Evolutionary conservation across 2,329 filamentous ascomycete genomes (phyloP).

Genomic region (Claviceps sp.): DNA sequence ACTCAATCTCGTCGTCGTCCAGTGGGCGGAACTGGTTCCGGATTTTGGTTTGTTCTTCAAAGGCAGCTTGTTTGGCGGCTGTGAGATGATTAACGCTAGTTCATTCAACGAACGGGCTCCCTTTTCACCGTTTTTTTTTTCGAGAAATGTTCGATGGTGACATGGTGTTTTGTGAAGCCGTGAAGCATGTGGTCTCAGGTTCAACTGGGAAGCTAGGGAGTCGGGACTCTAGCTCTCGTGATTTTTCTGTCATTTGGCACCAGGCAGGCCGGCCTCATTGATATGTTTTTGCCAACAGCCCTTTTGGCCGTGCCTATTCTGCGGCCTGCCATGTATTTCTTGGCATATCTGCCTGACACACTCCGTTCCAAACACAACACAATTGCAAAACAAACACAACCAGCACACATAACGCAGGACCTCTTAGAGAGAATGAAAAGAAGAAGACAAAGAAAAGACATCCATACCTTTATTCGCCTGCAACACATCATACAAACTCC

Average conservation of each 20-base stretch:
- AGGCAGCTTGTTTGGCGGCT: constrained; percentile 72
- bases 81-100: neutral
- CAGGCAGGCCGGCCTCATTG: too few relatives aligned
- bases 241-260: too few relatives aligned
- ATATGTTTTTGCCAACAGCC: too few relatives aligned
- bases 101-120: too few relatives aligned
- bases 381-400: neutral
- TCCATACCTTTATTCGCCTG: constrained; percentile 68
- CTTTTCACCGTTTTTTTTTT: neutral
- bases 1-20: constrained; percentile 68
- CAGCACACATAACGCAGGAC: neutral
- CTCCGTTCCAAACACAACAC: neutral
- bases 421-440: neutral
- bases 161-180: too few relatives aligned
- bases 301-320: too few relatives aligned
- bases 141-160: too few relatives aligned
- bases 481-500: constrained; percentile 58
- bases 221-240: too few relatives aligned
- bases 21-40: constrained; percentile 67
- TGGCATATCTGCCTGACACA: too few relatives aligned
- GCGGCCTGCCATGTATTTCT: too few relatives aligned
- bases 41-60: constrained; percentile 59
- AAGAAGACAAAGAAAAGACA: neutral
- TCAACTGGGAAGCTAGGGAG: too few relatives aligned
- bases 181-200: too few relatives aligned